A percentile compares a stretch with the other conserved stretches of the same genome.
Evolutionary conservation across 2,329 filamentous ascomycete genomes (phyloP).

Genomic region (Pyricularia grisea): DNA sequence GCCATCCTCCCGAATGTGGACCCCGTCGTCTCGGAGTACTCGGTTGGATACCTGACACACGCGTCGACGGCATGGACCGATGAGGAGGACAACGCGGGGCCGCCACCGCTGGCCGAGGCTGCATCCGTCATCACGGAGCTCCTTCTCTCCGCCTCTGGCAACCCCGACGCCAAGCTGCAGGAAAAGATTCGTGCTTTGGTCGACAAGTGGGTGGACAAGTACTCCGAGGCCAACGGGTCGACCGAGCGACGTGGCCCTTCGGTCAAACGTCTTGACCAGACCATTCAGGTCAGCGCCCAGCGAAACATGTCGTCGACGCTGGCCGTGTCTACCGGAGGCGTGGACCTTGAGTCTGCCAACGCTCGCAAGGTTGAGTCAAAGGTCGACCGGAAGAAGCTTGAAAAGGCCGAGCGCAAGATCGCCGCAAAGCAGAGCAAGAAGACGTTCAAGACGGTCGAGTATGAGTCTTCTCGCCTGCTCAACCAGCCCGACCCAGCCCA

Average conservation of each 20-base stretch:
- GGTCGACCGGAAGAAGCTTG: slow-evolving; percentile 96
- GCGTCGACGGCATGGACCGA: slow-evolving; percentile 75
- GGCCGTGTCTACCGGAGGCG: slow-evolving; percentile 70
- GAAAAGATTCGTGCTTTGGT: slow-evolving; percentile 74
- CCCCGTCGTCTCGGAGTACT: slow-evolving; percentile 83
- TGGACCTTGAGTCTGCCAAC: slow-evolving; percentile 92
- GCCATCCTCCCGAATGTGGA: slow-evolving; percentile 79
- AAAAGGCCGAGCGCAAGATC: slow-evolving; percentile 97
- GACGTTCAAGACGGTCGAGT: slow-evolving; percentile 95
- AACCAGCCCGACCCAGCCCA: slow-evolving; percentile 74
- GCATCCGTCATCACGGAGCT: slow-evolving; percentile 78
- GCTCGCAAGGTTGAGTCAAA: slow-evolving; percentile 91
- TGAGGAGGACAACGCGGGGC: slow-evolving; percentile 44
- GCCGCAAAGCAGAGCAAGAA: slow-evolving; percentile 98
- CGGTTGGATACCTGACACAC: slow-evolving; percentile 88
- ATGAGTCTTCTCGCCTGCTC: slow-evolving; percentile 86
- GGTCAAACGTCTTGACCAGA: slow-evolving; percentile 82
- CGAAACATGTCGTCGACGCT: slow-evolving; percentile 94
- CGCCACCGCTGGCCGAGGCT: slow-evolving; percentile 75
- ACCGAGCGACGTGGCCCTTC: slow-evolving; percentile 62
- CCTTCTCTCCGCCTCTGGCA: slow-evolving; percentile 85
- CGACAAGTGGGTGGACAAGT: slow-evolving; percentile 77
- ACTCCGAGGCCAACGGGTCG: slow-evolving; percentile 64
- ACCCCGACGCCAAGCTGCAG: slow-evolving; percentile 62
- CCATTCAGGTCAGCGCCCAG: slow-evolving; percentile 88